Base-by-base conservation (phyloP, 768 basidiomycete genomes). In the Omphalotus guepiniiformis region DNA sequence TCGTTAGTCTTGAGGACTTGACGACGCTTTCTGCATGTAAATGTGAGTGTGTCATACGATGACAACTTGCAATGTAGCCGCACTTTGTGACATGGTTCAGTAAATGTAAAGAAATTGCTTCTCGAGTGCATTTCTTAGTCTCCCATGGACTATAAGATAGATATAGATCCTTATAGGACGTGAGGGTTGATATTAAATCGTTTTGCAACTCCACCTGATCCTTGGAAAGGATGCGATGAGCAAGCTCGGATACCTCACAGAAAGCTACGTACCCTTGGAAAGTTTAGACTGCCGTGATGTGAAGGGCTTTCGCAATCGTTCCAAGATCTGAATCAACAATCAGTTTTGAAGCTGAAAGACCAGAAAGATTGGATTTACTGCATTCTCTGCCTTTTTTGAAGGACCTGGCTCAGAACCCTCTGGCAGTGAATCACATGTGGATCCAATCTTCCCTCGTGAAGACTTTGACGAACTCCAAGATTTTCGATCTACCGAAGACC, bases 1-100 rank as follows among this genome's bases (percentile, higher is more conserved):
- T 95, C 92, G 58, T 97, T 98, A 65, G 94, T 97, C 65, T 94
- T 94, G 2, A 97, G 72, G 27, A 99, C 77, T 7, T 81, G 79
- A 15, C 88, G 83, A 18, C 95, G 90, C 57, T 94, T 96, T 73
- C 94, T 98, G 57, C 1, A 16, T n/a, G 2, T 16, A 9, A 30
- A 27, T 4, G 28, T n/a, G 46, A 48, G 54, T 6, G 32, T 25
- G 34, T n/a, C n/a, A n/a, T 23, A 49, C 27, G 23, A 22, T n/a
- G 25, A 28, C 21, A 28, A 4, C 23, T 12, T 6, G 6, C 29
- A 47, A 49, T 22, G 18, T 18, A 39, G 42, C 49, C 74, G 49
- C 59, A 95, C 96, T 88, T 96, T 45, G 83, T 79, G 46, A 94
- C 75, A 67, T 99, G 96, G 58, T 96, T 92, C 44, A 97, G 63